Evolutionary conservation across 306 rosid genomes (phyloP).

Genomic region (Cucurbita argyrosperma): DNA sequence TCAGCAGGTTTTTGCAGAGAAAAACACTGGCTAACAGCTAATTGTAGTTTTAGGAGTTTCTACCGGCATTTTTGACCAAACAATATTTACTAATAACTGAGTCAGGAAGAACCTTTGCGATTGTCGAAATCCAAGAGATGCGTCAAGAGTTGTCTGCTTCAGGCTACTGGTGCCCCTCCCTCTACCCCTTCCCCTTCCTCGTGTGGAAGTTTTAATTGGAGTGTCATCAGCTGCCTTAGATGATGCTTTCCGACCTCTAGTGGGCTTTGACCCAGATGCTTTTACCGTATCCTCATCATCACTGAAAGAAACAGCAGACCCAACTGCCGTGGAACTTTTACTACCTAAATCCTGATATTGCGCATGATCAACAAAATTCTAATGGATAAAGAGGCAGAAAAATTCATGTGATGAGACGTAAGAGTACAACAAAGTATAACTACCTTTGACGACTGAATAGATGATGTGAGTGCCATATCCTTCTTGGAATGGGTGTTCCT

Average conservation of each 20-base stretch:
- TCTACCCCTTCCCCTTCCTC: conserved; percentile 74
- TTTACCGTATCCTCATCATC: conserved; percentile 70
- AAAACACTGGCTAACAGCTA: background rate
- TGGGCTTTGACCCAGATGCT: conserved; percentile 38
- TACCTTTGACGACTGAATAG: conserved; percentile 47
- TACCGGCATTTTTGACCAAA: background rate
- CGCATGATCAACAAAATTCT: background rate
- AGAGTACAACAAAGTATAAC: conserved; percentile 9
- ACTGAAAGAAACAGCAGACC: conserved; percentile 65
- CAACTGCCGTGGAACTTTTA: conserved; percentile 47
- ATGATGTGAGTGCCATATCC: conserved; percentile 26
- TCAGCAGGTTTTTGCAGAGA: background rate
- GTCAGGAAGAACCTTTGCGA: conserved; percentile 51
- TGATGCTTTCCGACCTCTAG: conserved; percentile 62
- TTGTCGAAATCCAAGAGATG: conserved; percentile 57
- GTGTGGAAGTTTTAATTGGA: conserved; percentile 31
- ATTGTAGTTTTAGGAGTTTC: background rate
- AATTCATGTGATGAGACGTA: background rate
- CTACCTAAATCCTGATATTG: conserved; percentile 38
- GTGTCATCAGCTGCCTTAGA: conserved; percentile 28
- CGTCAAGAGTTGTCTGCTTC: conserved; percentile 92
- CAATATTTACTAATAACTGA: conserved; percentile 2
- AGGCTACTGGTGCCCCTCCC: conserved; percentile 50
- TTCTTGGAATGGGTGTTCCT: conserved; percentile 46
- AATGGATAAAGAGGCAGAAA: background rate